These are phyloP conservation scores for Penicillium flavigenum DNA, from an alignment of 495 filamentous ascomycete species.

Conservation along the genomic window DNA sequence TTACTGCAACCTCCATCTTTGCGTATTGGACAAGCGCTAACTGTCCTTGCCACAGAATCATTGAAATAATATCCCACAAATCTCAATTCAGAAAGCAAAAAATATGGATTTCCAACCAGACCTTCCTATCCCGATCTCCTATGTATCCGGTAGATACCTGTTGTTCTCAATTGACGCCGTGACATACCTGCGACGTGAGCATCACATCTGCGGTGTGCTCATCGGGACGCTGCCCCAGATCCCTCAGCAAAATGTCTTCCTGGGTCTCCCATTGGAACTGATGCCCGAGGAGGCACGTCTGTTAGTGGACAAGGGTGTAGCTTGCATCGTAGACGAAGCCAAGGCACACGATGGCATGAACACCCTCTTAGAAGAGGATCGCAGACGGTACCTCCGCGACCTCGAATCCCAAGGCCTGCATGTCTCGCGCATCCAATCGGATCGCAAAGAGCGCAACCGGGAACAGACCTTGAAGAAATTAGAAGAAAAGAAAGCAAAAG, in stretches of 20 bases:
- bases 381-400: slow-evolving; percentile 45
- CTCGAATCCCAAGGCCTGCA: slow-evolving; percentile 49
- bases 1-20: slow-evolving; percentile 3
- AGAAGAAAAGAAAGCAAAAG: slow-evolving; percentile 40
- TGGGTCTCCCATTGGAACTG: slow-evolving; percentile 82
- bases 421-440: slow-evolving; percentile 38
- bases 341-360: slow-evolving; percentile 63
- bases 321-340: slow-evolving; percentile 75
- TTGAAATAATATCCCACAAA: slow-evolving; percentile 13
- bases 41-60: slow-evolving; percentile 15
- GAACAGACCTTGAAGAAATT: slow-evolving; percentile 43
- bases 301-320: slow-evolving; percentile 76
- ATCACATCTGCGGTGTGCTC: slow-evolving; percentile 86
- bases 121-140: slow-evolving; percentile 76
- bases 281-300: slow-evolving; percentile 87
- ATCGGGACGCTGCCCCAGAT: slow-evolving; percentile 86
- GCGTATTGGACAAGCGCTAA: slow-evolving; percentile 6
- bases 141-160: slow-evolving; percentile 77
- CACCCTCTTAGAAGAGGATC: slow-evolving; percentile 55
- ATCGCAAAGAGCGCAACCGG: slow-evolving; percentile 42
- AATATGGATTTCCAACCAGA: slow-evolving; percentile 40
- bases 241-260: slow-evolving; percentile 92
- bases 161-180: slow-evolving; percentile 84
- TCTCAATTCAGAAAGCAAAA: slow-evolving; percentile 15
- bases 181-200: slow-evolving; percentile 71